Evolutionary conservation across 2,329 filamentous ascomycete species (phyloP), one percentile per base, ranked within the genome.

Genomic region (Penicillium concentricum): DNA sequence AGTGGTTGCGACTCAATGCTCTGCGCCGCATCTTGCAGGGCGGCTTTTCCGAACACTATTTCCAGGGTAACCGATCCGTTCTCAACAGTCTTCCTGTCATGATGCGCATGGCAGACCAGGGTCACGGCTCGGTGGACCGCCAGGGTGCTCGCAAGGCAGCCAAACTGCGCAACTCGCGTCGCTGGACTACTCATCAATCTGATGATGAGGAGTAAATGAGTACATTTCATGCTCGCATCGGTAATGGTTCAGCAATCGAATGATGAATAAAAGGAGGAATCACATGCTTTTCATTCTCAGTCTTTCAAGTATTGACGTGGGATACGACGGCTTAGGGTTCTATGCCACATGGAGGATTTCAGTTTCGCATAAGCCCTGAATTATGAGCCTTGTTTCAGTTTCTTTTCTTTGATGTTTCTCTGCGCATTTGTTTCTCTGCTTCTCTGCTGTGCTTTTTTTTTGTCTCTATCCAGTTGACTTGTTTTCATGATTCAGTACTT

Each of bases 11-110:
- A 30, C 72, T 89, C 49, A 83, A 86, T 58, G 81, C 82, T 3
- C 72, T 90, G 51, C 81, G 84, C 66, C 74, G 86, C 38, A 75
- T 86, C 30, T 74, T 90, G 39, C 82, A 84, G 56, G 81, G 83
- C 15, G 86, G 86, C 0, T 87, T 88, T 62, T 72, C 85, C 44
- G 79, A 79, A 49, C 86, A 88, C 73, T 88, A 87, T 67, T 77
- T 71, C 51, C 80, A 85, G 67, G 76, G 79, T 43, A 88, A 88
- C 65, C 78, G 81, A 58, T 81, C 84, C 18, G 81, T 88, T 5
- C 81, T 86, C 59, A 80, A 87, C 50, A 82, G 77, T 64, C 69
- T 88, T 55, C 84, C 85, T 18, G 71, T 78, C 32, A 73, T 78
- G 65, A 69, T 77, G 63, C 69, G 69, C 7, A 64, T 66, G 60